Evolutionary conservation across 116 monocot species (phyloP).

Genomic region (Dioscorea cayenensis): DNA sequence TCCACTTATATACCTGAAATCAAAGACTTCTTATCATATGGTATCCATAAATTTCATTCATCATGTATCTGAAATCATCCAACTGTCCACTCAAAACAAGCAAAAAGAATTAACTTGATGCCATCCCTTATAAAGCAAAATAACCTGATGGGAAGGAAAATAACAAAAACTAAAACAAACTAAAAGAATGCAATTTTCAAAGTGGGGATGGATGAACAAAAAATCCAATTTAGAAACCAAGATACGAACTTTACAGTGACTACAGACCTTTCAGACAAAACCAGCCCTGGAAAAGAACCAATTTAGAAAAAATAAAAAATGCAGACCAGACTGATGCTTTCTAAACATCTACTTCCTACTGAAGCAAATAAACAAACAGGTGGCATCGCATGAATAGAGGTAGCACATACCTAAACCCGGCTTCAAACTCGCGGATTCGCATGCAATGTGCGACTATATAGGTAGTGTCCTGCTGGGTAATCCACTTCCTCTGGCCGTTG

Average conservation of each 20-base stretch:
- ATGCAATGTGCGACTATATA: constrained; percentile 76
- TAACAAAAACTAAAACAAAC: too few relatives aligned
- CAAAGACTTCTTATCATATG: neutral
- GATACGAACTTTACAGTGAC: too few relatives aligned
- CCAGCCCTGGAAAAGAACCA: neutral
- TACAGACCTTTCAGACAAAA: too few relatives aligned
- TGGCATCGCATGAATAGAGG: neutral
- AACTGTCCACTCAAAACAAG: neutral
- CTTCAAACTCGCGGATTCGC: constrained; percentile 78
- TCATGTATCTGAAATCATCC: neutral
- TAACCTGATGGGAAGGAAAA: too few relatives aligned
- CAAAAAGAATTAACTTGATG: too few relatives aligned
- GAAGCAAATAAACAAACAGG: constrained; percentile 28
- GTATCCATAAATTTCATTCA: too few relatives aligned
- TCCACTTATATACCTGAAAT: constrained; percentile 87
- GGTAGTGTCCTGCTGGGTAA: constrained; percentile 67
- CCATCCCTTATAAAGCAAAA: neutral
- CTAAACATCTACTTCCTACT: neutral
- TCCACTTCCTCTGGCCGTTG: constrained; percentile 91
- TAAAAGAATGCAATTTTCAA: neutral
- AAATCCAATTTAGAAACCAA: too few relatives aligned
- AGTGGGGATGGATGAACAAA: too few relatives aligned
- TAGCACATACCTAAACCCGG: constrained; percentile 51
- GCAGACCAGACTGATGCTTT: too few relatives aligned
- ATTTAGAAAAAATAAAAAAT: neutral